Percentiles rank a stretch among this genome's conserved stretches.
Evolutionary conservation across 495 filamentous ascomycete species (phyloP).

Genomic region (Copromyces sp.): DNA sequence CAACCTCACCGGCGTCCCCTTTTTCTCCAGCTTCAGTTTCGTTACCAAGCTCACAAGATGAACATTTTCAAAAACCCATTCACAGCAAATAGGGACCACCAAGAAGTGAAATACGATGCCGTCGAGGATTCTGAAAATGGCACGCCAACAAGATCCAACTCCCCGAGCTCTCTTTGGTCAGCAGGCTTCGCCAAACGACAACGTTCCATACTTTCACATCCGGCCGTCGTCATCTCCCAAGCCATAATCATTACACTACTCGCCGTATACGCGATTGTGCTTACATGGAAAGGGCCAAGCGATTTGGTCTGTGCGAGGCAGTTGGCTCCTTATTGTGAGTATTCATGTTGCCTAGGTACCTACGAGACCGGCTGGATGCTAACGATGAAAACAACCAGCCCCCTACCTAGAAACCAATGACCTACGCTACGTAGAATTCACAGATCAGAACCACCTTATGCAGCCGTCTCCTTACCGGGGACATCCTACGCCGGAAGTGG

Average conservation of each 20-base stretch:
- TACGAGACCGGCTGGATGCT: not conserved
- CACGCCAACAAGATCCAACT: not conserved
- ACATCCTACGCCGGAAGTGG: not conserved
- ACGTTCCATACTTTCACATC: not conserved
- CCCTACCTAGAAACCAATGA: not conserved
- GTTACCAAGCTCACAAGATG: not conserved
- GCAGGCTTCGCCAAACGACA: not conserved
- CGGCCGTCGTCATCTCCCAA: not conserved
- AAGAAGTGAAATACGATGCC: not conserved
- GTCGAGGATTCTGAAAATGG: not conserved
- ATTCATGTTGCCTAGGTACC: no score
- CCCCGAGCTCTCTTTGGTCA: not conserved
- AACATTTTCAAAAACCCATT: not conserved
- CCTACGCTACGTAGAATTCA: not conserved
- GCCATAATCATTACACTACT: not conserved
- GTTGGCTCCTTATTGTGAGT: not conserved
- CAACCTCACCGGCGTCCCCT: not conserved
- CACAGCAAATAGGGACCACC: not conserved
- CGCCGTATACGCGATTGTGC: not conserved
- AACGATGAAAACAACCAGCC: not conserved
- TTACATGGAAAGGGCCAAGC: not conserved
- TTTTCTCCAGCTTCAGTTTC: not conserved
- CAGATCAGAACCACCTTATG: not conserved
- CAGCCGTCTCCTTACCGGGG: not conserved
- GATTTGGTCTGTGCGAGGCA: not conserved